phyloP scores from a whole-genome alignment of 148 eudicot genomes.

The Rhododendron williamsianum region DNA sequence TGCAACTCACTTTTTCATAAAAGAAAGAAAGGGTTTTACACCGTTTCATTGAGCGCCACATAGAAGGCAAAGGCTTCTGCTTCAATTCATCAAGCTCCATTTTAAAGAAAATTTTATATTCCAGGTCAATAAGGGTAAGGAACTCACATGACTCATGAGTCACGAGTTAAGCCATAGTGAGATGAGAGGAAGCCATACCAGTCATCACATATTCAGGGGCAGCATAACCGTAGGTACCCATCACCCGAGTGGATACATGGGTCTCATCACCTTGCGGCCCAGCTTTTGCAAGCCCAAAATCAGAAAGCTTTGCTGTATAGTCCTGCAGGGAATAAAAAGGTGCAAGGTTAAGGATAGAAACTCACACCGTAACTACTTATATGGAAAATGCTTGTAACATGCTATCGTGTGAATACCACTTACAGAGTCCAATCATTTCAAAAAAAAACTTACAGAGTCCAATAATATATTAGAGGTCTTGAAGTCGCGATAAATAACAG shows the following conservation, averaged over 20 bases:
- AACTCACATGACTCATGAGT: neutral
- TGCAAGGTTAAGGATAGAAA: neutral
- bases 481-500: constrained; percentile 88
- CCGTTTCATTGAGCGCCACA: neutral
- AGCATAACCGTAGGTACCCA: constrained; percentile 99
- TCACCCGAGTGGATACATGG: constrained; percentile 90
- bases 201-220: constrained; percentile 98
- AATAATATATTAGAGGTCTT: constrained; percentile 85
- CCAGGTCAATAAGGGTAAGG: neutral
- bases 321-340: constrained; percentile 39
- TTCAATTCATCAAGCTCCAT: neutral
- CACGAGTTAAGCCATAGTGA: neutral
- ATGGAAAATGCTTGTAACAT: neutral
- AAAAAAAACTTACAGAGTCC: constrained; percentile 55
- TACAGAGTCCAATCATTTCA: constrained; percentile 55
- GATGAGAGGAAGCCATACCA: constrained; percentile 46
- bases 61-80: neutral
- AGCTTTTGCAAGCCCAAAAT: constrained; percentile 97
- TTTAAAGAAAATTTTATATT: neutral
- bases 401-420: constrained; percentile 15
- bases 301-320: constrained; percentile 84
- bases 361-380: neutral
- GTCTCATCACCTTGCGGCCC: constrained; percentile 97
- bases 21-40: neutral
- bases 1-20: neutral